Evolutionary conservation across 169 alveolate genomes (phyloP), one percentile per base, ranked within the genome.

Genomic region (Eimeria tenella): DNA sequence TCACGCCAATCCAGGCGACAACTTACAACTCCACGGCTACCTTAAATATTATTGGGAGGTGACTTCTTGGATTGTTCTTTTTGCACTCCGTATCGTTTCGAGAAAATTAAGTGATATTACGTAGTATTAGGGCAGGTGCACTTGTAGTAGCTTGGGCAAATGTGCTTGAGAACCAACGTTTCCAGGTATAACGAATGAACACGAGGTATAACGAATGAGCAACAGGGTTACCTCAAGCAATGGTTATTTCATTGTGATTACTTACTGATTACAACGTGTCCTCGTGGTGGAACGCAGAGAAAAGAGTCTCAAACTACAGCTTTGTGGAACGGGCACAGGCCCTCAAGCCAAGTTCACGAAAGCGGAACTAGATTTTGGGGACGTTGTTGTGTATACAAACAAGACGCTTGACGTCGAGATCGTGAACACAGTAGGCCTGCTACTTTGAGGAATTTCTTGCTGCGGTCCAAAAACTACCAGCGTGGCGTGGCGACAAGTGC

Each of bases 241-340:
- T 31, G 42, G 42, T 31, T 0, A 31, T 31, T 31, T 2, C 42
- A 31, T 31, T 31, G 0, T 31, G 42, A 31, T 31, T 31, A 31
- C 42, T 31, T 31, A 31, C 42, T 31, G 42, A 31, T 31, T 31
- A 31, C 42, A 31, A 1, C 2, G 2, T 31, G 42, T 31, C 42
- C 42, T 31, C 2, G 42, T 31, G 49, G 86, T 74, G 60, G 86
- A 50, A 10, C n/a, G 53, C 92, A 92, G 95, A 70, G 95, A 92
- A 65, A 55, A 19, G 73, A 60, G 77, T 10, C 86, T 92, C 49
- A 79, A 21, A 50, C 81, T 92, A 31, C 84, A 63, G 31, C 86
- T 92, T 19, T n/a, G 68, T 13, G 95, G 95, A 25, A 42, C 77
- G 84, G 95, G 95, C 68, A 79, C 79, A 25, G 95, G 95, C 21